These are phyloP conservation scores for Ganoderma resinaceum DNA, from an alignment of 1,284 basidiomycete species.

Conservation along the genomic window DNA sequence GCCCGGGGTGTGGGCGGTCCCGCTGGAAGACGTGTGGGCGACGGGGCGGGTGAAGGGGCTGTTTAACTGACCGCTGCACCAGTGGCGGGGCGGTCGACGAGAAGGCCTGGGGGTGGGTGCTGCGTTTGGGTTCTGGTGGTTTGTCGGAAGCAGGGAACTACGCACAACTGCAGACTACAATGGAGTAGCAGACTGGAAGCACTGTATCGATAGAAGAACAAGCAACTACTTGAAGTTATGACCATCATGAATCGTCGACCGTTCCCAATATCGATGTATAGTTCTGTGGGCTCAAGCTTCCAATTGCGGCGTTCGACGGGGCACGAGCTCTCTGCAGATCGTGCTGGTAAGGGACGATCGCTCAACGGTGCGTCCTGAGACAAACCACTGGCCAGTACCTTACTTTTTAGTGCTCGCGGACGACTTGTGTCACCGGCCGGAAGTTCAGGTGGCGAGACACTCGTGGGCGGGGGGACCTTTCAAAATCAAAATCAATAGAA, in stretches of 20 bases:
- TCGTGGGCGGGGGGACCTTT: no score
- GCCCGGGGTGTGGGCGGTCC: constrained; percentile 41
- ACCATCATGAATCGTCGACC: not conserved
- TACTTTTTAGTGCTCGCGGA: not conserved
- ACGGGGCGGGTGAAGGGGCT: constrained; percentile 54
- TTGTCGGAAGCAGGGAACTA: not conserved
- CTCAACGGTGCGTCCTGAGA: not conserved
- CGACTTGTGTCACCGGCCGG: not conserved
- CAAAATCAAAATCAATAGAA: no score
- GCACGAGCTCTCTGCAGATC: not conserved
- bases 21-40: constrained; percentile 44
- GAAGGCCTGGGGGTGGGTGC: not conserved
- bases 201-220: constrained; percentile 2
- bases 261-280: no score
- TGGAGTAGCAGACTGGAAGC: not conserved
- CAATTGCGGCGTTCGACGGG: not conserved
- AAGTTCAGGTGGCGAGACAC: no score
- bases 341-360: not conserved
- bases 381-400: not conserved
- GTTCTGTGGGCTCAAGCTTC: not conserved
- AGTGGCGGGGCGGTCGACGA: not conserved
- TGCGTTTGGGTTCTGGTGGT: not conserved
- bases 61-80: not conserved
- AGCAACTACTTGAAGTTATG: not conserved
- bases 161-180: not conserved